Percentiles rank a stretch among this genome's conserved stretches.
Conservation (phyloP, 139 green algal species). For the Chlamydomonas asymmetrica region DNA sequence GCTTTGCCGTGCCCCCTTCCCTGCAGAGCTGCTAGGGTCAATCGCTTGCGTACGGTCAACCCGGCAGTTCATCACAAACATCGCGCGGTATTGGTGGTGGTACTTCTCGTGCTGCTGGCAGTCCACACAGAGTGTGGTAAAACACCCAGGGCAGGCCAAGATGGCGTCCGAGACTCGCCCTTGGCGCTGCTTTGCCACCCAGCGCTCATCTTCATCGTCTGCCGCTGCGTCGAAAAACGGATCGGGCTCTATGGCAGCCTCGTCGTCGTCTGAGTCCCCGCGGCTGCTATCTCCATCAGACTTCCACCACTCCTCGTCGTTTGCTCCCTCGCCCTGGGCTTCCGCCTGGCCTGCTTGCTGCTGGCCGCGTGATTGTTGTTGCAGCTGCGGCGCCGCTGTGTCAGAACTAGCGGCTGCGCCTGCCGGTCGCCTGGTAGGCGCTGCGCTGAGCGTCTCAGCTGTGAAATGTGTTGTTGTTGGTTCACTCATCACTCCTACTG, state of each 20-base stretch:
- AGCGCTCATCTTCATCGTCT: conserved; percentile 56
- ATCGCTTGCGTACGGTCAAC: conserved; percentile 20
- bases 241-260: conserved; percentile 27
- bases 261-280: too few relatives aligned
- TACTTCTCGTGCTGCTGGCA: conserved; percentile 68
- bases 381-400: too few relatives aligned
- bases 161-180: conserved; percentile 62
- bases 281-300: too few relatives aligned
- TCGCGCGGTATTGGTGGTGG: conserved; percentile 61
- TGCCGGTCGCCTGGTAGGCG: too few relatives aligned
- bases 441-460: too few relatives aligned
- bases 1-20: neutral
- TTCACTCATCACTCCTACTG: too few relatives aligned
- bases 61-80: conserved; percentile 76
- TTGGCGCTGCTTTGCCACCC: conserved; percentile 34
- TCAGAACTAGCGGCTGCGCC: too few relatives aligned
- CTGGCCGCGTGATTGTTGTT: too few relatives aligned
- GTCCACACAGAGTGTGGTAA: conserved; percentile 75
- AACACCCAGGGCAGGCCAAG: conserved; percentile 70
- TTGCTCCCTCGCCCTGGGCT: too few relatives aligned
- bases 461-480: too few relatives aligned
- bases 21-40: neutral
- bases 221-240: conserved; percentile 54
- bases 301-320: too few relatives aligned
- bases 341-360: too few relatives aligned